Base-by-base conservation (phyloP, 352 stramenopile species). In the Phytophthora nicotianae region DNA sequence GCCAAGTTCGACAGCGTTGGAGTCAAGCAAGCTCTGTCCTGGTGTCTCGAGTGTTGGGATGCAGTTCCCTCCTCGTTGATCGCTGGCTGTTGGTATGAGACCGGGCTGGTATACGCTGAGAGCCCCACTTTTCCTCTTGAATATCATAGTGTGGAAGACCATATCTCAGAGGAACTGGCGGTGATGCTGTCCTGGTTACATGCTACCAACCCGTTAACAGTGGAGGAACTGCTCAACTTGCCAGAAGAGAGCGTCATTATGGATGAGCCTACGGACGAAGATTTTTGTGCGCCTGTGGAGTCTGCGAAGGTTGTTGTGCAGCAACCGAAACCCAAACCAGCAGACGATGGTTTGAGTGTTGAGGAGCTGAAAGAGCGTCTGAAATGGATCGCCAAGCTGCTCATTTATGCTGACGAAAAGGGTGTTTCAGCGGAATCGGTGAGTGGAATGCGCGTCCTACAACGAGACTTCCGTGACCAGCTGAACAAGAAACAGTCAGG, bases 321-420 rank as follows among this genome's bases (percentile, higher is more conserved):
- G 17, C 47, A 58, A 11, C 6, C 8, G n/a, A 58, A 47, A 35
- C 10, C 11, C 0, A 56, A 60, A 11, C 3, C 13, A 27, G 29
- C 17, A 13, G 50, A 62, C n/a, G 49, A 65, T 10, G 35, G 32
- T 0, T 47, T 72, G 17, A 49, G 51, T 14, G 56, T 68, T 5
- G 48, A 65, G 21, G 67, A 65, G 24, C 47, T 75, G 16, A 71
- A 65, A 35, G 62, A 75, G 14, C 67, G 51, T 29, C 51, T 75
- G 20, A 68, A 68, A 37, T 74, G 66, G 66, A 74, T 71, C 23
- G 66, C 62, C 33, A 74, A 71, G 16, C 47, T 74, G 4, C 29
- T 71, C 8, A 63, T 74, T 14, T 70, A 74, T 37, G 66, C 66
- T 7, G 55, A 71, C 11, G 51, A 70, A 16, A 68, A 57, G n/a